phyloP scores from a whole-genome alignment of 2,329 filamentous ascomycete genomes.

The Alternaria ethzedia region DNA sequence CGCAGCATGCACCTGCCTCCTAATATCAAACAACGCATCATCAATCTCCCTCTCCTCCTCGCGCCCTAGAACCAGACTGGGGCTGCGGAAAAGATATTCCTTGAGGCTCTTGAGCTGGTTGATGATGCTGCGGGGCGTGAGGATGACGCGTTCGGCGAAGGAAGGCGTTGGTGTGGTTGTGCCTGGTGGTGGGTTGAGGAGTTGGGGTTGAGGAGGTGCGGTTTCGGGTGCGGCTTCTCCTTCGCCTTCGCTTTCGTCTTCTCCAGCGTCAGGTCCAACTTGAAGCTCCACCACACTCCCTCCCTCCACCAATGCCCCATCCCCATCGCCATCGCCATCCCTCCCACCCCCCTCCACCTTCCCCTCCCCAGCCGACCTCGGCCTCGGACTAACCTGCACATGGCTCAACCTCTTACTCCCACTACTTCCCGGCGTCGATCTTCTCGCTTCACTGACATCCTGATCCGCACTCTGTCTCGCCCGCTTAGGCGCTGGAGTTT shows the following conservation, averaged over 20 bases:
- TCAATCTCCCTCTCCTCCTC: conserved; percentile 75
- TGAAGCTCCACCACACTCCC: neutral
- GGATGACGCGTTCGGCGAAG: conserved; percentile 44
- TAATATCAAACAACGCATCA: conserved; percentile 79
- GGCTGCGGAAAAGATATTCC: conserved; percentile 61
- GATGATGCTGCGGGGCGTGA: conserved; percentile 59
- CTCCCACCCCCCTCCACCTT: neutral
- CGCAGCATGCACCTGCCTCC: conserved; percentile 74
- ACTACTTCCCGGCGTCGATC: conserved; percentile 6
- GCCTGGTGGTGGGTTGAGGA: neutral
- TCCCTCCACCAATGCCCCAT: neutral
- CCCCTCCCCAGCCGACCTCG: neutral
- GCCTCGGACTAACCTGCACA: conserved; percentile 32
- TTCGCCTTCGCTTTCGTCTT: no score
- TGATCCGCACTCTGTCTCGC: conserved; percentile 26
- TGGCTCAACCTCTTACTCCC: conserved; percentile 35
- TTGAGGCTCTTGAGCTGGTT: conserved; percentile 53
- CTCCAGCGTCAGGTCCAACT: no score
- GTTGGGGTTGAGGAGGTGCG: no score
- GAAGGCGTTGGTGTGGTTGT: conserved; percentile 19
- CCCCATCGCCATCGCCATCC: no score
- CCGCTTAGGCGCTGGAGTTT: conserved; percentile 41
- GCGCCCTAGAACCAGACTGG: conserved; percentile 64
- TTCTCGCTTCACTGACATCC: conserved; percentile 41
- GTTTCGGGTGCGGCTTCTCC: no score